A percentile compares a stretch with the other conserved stretches of the same genome.
These are phyloP conservation scores for Penicillium capsulatum DNA, from an alignment of 2,329 filamentous ascomycete species.

Conservation along the genomic window DNA sequence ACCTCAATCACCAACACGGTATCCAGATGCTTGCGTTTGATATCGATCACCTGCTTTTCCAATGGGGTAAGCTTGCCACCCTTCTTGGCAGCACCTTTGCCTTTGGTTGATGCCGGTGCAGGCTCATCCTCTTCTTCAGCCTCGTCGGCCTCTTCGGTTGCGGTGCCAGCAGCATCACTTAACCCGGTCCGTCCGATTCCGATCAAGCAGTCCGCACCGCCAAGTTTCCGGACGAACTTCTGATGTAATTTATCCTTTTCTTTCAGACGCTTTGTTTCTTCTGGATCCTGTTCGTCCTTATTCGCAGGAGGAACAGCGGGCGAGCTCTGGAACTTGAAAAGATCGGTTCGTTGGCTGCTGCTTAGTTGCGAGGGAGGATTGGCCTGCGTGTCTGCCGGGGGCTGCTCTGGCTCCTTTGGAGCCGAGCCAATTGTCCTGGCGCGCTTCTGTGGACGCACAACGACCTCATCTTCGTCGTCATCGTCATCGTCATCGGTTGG, in stretches of 20 bases:
- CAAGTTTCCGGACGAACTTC: constrained; percentile 86
- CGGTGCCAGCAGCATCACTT: constrained; percentile 51
- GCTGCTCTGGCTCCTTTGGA: constrained; percentile 8
- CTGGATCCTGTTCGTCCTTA: constrained; percentile 31
- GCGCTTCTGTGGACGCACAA: constrained; percentile 41
- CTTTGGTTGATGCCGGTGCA: constrained; percentile 46
- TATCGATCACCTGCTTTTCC: constrained; percentile 88
- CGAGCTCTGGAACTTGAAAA: constrained; percentile 56
- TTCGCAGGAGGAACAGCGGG: constrained; percentile 39
- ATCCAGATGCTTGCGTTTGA: constrained; percentile 87
- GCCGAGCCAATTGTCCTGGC: constrained; percentile 28
- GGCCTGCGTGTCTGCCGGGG: constrained; percentile 2
- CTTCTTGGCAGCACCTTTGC: constrained; percentile 58
- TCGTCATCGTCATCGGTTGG: constrained; percentile 18
- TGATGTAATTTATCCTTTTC: constrained; percentile 70
- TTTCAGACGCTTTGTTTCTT: constrained; percentile 52
- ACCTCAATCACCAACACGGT: constrained; percentile 90
- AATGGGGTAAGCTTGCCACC: constrained; percentile 89
- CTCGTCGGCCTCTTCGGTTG: constrained; percentile 56
- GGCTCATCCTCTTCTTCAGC: constrained; percentile 52
- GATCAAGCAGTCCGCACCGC: constrained; percentile 74
- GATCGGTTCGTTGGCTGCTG: constrained; percentile 52
- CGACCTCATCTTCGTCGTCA: constrained; percentile 41
- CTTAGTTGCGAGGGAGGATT: constrained; percentile 29
- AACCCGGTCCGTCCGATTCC: constrained; percentile 59